phyloP scores from a whole-genome alignment of 2,329 filamentous ascomycete genomes.

The Alternaria solani region DNA sequence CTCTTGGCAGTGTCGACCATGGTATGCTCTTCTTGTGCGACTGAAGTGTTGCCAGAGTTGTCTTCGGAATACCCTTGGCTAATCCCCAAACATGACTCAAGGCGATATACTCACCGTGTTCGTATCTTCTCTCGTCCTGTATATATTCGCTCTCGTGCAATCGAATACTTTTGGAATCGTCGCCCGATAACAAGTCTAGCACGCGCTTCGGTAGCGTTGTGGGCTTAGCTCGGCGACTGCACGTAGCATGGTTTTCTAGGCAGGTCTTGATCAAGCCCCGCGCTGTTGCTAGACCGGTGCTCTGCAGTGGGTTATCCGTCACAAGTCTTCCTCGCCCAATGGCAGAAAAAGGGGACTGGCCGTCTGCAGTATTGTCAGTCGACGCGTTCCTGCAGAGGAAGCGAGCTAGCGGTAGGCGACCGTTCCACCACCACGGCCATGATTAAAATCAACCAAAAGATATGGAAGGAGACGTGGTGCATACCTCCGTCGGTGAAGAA shows the following conservation, averaged over 20 bases:
- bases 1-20: constrained; percentile 41
- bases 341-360: constrained; percentile 45
- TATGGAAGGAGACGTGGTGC: constrained; percentile 6
- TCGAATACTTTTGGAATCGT: constrained; percentile 40
- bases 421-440: background rate
- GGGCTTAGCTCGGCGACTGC: constrained; percentile 30
- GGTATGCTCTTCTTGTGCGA: constrained; percentile 39
- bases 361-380: constrained; percentile 37
- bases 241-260: constrained; percentile 41
- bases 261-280: constrained; percentile 42
- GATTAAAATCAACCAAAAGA: background rate
- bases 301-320: constrained; percentile 40
- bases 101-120: constrained; percentile 45
- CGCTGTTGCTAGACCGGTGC: constrained; percentile 35
- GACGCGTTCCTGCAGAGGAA: constrained; percentile 3
- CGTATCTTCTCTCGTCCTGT: constrained; percentile 34
- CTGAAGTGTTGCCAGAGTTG: constrained; percentile 37
- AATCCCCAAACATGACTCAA: constrained; percentile 47
- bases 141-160: constrained; percentile 42
- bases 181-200: constrained; percentile 38
- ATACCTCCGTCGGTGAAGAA: constrained; percentile 49
- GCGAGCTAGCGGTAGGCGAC: constrained; percentile 8
- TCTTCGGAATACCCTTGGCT: constrained; percentile 38
- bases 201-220: constrained; percentile 42
- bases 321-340: constrained; percentile 46